Base-by-base conservation (phyloP, 139 green algal species). In the Coelastrella sp. region DNA sequence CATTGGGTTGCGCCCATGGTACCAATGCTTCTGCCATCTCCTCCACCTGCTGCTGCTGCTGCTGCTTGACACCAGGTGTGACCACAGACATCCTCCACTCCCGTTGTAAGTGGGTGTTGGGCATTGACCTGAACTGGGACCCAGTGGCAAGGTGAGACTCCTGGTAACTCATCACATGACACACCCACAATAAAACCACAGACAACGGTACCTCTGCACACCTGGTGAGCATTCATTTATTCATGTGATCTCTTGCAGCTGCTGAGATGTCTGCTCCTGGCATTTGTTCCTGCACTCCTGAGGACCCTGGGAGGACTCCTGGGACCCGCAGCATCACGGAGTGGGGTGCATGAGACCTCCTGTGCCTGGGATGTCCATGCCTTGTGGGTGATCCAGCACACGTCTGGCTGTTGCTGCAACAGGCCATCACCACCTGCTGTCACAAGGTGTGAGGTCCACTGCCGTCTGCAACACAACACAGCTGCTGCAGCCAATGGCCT, bases 61-160 rank as follows among this genome's bases (percentile, higher is more conserved):
- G 57, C 25, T 85, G 11, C 24, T 56, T 24, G 63, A 24, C 74
- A 78, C 6, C 85, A 93, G 91, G 91, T 22, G 91, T 92, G 78
- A 91, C 84, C 17, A 93, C 89, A 17, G 84, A 73, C 35, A 89
- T 91, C 59, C 61, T 93, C 19, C 85, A 88, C 56, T 70, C 63
- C 7, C 84, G 91, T 68, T 92, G 89, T 80, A 84, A 90, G 19
- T 91, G 82, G 68, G 80, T 91, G 22, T 60, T 93, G 72, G 91
- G 91, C 12, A 89, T 89, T 73, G 90, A 93, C 90, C 88, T 84
- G 12, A 65, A 25, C 56, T 63, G 24, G 66, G 86, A 85, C 56
- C 86, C 74, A 49, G 49, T 84, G 24, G 59, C 14, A 19, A 57
- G 84, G 84, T 73, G 70, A 20, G 83, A 15, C 8, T 8, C 17